These are phyloP conservation scores for Onygenales sp. DNA, from an alignment of 2,329 filamentous ascomycete species.

Conservation along the genomic window DNA sequence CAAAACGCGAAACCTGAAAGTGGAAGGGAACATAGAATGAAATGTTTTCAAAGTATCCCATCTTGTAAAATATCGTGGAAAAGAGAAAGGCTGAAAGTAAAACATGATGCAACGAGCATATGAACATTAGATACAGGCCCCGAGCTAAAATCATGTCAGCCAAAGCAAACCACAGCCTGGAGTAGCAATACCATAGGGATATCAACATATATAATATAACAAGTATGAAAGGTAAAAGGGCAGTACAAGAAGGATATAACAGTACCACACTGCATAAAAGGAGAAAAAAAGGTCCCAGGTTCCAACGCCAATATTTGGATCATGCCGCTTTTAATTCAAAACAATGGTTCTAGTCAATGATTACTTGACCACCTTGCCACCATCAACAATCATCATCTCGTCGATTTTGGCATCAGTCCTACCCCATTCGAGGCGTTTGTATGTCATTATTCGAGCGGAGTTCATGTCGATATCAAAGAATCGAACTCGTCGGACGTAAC, in stretches of 20 bases:
- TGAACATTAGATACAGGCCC: not conserved
- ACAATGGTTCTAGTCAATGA: not conserved
- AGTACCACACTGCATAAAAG: not conserved
- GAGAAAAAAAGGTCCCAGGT: not conserved
- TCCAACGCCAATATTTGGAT: not conserved
- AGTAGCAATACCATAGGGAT: not conserved
- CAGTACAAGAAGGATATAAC: not conserved
- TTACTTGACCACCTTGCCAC: slow-evolving; percentile 40
- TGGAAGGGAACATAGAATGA: too few species aligned
- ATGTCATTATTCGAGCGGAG: slow-evolving; percentile 77
- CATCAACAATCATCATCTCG: slow-evolving; percentile 53
- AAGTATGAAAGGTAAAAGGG: too few species aligned
- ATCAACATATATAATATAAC: not conserved
- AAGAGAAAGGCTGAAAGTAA: too few species aligned
- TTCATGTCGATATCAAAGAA: slow-evolving; percentile 94
- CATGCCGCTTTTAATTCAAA: not conserved
- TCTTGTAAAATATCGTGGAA: too few species aligned
- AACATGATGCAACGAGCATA: too few species aligned
- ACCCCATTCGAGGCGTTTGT: slow-evolving; percentile 74
- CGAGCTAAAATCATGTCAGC: not conserved
- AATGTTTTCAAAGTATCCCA: too few species aligned
- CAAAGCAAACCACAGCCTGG: not conserved
- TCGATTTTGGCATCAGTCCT: slow-evolving; percentile 44
- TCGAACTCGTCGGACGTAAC: slow-evolving; percentile 72
- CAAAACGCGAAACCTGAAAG: too few species aligned